These are phyloP conservation scores for Maudiozyma barnettii DNA, from an alignment of 805 yeast genomes.

Conservation along the genomic window DNA sequence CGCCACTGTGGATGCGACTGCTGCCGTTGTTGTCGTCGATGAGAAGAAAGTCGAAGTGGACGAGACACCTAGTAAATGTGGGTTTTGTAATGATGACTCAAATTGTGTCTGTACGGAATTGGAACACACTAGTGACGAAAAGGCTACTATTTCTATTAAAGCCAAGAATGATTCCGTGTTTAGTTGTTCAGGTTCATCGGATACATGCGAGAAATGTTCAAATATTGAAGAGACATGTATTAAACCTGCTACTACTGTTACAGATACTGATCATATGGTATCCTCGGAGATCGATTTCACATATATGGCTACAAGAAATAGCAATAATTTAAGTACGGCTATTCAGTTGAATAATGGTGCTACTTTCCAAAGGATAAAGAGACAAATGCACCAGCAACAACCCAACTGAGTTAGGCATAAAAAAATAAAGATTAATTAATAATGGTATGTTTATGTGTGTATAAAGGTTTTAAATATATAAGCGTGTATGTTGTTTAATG, in stretches of 20 bases:
- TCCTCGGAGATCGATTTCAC: constrained; percentile 8
- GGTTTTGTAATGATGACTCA: constrained; percentile 86
- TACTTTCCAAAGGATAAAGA: not conserved
- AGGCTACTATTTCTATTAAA: not conserved
- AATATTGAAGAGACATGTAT: constrained; percentile 26
- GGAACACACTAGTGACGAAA: constrained; percentile 17
- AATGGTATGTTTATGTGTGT: constrained; percentile 1
- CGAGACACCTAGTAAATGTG: constrained; percentile 40
- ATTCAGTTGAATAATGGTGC: not conserved
- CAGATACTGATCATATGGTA: too few species aligned
- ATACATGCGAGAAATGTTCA: constrained; percentile 45
- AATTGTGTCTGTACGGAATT: constrained; percentile 89
- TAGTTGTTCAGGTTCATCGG: constrained; percentile 37
- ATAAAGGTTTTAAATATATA: not conserved
- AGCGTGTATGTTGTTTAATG: not conserved
- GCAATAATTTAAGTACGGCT: too few species aligned
- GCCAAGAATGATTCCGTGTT: constrained; percentile 23
- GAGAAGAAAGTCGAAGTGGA: not conserved
- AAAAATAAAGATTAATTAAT: not conserved
- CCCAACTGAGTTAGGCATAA: not conserved
- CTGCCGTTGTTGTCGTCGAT: not conserved
- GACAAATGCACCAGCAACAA: not conserved
- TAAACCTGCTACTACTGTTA: constrained; percentile 1
- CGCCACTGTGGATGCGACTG: too few species aligned
- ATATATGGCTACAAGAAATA: not conserved